Percentiles rank a stretch among this genome's conserved stretches.
These are phyloP conservation scores for Ephemerocybe angulata DNA, from an alignment of 768 basidiomycete genomes.

Conservation along the genomic window DNA sequence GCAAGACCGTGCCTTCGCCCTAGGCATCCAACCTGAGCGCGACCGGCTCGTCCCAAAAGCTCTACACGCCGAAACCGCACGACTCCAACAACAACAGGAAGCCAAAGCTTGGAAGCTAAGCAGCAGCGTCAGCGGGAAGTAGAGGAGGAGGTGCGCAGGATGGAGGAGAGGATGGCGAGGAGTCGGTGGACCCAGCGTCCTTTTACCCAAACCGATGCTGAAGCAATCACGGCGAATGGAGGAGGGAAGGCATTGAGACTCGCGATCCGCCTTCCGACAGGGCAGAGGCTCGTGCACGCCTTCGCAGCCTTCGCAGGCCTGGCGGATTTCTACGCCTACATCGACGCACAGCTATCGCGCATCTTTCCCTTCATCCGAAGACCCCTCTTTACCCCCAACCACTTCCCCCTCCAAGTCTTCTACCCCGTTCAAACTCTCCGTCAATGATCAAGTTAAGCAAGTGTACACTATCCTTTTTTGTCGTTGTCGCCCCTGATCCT, in stretches of 20 bases:
- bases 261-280: slow-evolving; percentile 53
- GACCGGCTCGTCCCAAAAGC: slow-evolving; percentile 62
- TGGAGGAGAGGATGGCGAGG: slow-evolving; percentile 48
- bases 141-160: slow-evolving; percentile 23
- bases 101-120: slow-evolving; percentile 19
- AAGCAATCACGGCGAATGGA: slow-evolving; percentile 9
- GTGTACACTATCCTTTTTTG: slow-evolving; percentile 60
- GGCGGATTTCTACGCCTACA: slow-evolving; percentile 67
- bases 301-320: slow-evolving; percentile 51
- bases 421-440: too few relatives aligned
- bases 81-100: slow-evolving; percentile 19
- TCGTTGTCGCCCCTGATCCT: slow-evolving; percentile 7
- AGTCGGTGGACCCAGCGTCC: slow-evolving; percentile 54
- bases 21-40: slow-evolving; percentile 60
- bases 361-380: slow-evolving; percentile 31
- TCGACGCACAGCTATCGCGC: slow-evolving; percentile 60
- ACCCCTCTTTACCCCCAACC: slow-evolving; percentile 41
- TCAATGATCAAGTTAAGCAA: slow-evolving; percentile 98
- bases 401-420: slow-evolving; percentile 21
- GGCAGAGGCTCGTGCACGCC: slow-evolving; percentile 53
- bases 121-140: slow-evolving; percentile 23
- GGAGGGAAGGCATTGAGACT: slow-evolving; percentile 34
- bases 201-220: slow-evolving; percentile 29
- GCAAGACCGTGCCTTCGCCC: slow-evolving; percentile 76
- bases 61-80: slow-evolving; percentile 38